Conservation (phyloP, 345 rosid species). For the Euphorbia lathyris region DNA sequence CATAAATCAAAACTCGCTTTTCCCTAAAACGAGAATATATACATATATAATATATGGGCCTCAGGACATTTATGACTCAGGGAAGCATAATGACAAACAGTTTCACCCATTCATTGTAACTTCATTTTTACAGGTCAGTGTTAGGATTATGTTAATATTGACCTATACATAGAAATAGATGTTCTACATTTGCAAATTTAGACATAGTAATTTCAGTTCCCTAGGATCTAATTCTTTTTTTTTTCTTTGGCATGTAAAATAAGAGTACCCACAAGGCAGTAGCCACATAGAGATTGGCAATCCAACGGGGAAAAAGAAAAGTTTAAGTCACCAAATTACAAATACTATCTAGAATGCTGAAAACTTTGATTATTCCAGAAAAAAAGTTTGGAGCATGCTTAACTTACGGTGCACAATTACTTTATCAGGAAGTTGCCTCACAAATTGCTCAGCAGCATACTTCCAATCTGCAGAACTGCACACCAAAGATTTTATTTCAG, state of each 20-base stretch:
- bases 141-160: neutral
- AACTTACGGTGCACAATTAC: constrained; percentile 84
- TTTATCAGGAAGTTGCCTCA: constrained; percentile 75
- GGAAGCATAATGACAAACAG: neutral
- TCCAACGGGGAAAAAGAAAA: neutral
- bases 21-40: neutral
- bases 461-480: constrained; percentile 86
- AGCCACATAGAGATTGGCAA: neutral
- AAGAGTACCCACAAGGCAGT: neutral
- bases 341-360: neutral
- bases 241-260: neutral
- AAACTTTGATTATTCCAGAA: neutral
- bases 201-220: neutral
- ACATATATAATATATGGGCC: too few species aligned
- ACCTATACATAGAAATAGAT: neutral
- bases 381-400: neutral
- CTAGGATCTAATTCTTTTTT: neutral
- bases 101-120: neutral
- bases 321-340: neutral
- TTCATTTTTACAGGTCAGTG: neutral
- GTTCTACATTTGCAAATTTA: neutral
- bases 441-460: constrained; percentile 85
- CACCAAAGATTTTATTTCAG: neutral
- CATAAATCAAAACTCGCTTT: neutral
- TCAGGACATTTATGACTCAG: neutral